A percentile compares a stretch with the other conserved stretches of the same genome.
phyloP scores from a whole-genome alignment of 768 basidiomycete species.

The Lepiota subincarnata region DNA sequence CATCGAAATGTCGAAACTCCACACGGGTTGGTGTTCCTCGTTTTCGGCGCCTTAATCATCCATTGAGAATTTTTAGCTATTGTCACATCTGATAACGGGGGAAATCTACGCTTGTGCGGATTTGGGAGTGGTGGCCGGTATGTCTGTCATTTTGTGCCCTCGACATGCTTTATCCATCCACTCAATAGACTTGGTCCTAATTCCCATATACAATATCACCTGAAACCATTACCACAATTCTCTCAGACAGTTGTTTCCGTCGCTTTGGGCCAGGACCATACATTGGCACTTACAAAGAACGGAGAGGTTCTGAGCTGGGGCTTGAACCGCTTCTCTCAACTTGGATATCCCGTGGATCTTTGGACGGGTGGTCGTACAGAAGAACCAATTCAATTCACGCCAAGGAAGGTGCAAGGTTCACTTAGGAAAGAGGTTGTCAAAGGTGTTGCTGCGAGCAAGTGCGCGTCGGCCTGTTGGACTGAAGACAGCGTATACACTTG shows the following conservation, averaged over 20 bases:
- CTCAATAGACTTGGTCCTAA: constrained; percentile 60
- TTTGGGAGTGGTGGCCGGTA: constrained; percentile 86
- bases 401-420: constrained; percentile 69
- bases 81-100: constrained; percentile 67
- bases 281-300: constrained; percentile 71
- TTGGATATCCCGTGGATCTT: constrained; percentile 79
- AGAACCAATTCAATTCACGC: constrained; percentile 71
- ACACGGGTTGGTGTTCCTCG: constrained; percentile 55
- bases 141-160: constrained; percentile 16
- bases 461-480: constrained; percentile 89
- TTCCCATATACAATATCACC: constrained; percentile 74
- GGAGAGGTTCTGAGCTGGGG: constrained; percentile 93
- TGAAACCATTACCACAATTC: constrained; percentile 58
- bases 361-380: constrained; percentile 44
- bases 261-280: constrained; percentile 93
- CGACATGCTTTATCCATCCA: neutral
- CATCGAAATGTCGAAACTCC: constrained; percentile 81
- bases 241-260: constrained; percentile 57
- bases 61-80: constrained; percentile 34
- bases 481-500: constrained; percentile 70
- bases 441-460: constrained; percentile 85
- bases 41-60: neutral
- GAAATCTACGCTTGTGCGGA: constrained; percentile 83
- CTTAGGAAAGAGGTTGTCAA: constrained; percentile 74
- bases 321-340: constrained; percentile 81